Evolutionary conservation across 352 stramenopile species (phyloP).

Genomic region (Globisporangium takayamanum): DNA sequence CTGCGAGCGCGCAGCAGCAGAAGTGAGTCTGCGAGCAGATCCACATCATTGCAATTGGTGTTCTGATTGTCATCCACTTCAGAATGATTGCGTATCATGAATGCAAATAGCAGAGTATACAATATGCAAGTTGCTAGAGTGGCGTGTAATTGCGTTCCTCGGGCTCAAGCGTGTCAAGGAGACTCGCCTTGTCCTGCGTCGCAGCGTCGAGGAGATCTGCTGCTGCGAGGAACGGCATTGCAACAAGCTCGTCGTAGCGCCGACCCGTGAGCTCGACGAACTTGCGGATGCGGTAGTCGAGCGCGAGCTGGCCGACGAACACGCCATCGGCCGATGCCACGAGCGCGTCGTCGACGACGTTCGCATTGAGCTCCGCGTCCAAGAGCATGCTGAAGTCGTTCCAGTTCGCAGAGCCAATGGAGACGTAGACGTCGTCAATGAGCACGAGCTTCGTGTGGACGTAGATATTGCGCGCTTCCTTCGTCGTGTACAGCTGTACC

Average conservation of each 20-base stretch:
- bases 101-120: too few relatives aligned
- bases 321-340: slow-evolving; percentile 22
- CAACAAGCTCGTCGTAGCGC: slow-evolving; percentile 7
- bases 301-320: slow-evolving; percentile 31
- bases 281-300: slow-evolving; percentile 41
- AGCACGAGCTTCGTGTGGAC: slow-evolving; percentile 77
- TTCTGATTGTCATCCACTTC: too few relatives aligned
- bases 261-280: slow-evolving; percentile 39
- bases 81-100: too few relatives aligned
- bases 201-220: slow-evolving; percentile 27
- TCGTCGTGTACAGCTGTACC: slow-evolving; percentile 53
- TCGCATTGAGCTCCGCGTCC: slow-evolving; percentile 53
- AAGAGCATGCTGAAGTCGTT: slow-evolving; percentile 84
- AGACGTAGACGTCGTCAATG: slow-evolving; percentile 80
- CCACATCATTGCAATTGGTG: too few relatives aligned
- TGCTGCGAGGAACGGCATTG: slow-evolving; percentile 29
- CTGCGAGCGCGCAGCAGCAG: too few relatives aligned
- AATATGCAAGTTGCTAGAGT: background rate
- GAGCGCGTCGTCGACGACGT: slow-evolving; percentile 32
- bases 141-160: slow-evolving; percentile 13
- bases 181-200: slow-evolving; percentile 13
- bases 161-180: slow-evolving; percentile 22
- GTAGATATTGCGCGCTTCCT: slow-evolving; percentile 45
- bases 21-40: too few relatives aligned
- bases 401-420: slow-evolving; percentile 88